Conservation (phyloP, 2,329 filamentous ascomycete species). For the Metarhizium anisopliae region DNA sequence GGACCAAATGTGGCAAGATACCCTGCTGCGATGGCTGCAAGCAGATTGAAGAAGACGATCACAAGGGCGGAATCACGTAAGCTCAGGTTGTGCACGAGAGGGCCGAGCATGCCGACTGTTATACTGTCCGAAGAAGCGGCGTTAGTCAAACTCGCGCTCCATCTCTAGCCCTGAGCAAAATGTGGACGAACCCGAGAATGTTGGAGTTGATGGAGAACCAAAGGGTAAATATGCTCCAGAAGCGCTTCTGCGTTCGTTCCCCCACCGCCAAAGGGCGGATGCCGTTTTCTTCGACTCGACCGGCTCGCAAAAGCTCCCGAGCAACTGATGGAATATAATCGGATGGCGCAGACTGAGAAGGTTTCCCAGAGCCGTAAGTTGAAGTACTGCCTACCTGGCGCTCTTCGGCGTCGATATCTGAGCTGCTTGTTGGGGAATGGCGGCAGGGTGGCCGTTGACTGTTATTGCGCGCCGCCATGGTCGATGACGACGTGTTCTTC, state of each 20-base stretch:
- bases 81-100: slow-evolving; percentile 42
- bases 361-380: background rate
- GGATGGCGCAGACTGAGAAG: background rate
- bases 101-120: slow-evolving; percentile 55
- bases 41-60: slow-evolving; percentile 54
- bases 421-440: background rate
- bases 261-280: slow-evolving; percentile 33
- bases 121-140: slow-evolving; percentile 29
- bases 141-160: background rate
- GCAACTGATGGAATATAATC: background rate
- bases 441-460: background rate
- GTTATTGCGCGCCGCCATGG: background rate
- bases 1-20: slow-evolving; percentile 50
- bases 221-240: slow-evolving; percentile 36
- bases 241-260: slow-evolving; percentile 29
- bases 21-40: slow-evolving; percentile 44
- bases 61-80: slow-evolving; percentile 48
- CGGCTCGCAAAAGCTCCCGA: slow-evolving; percentile 22
- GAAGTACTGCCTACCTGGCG: background rate
- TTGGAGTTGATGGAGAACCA: slow-evolving; percentile 42
- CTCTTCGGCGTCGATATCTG: background rate
- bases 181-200: slow-evolving; percentile 30
- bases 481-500: background rate
- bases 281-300: slow-evolving; percentile 34
- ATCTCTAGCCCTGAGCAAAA: background rate